Base-by-base conservation (phyloP, 2,329 filamentous ascomycete species). In the Colletotrichum brevisporum region DNA sequence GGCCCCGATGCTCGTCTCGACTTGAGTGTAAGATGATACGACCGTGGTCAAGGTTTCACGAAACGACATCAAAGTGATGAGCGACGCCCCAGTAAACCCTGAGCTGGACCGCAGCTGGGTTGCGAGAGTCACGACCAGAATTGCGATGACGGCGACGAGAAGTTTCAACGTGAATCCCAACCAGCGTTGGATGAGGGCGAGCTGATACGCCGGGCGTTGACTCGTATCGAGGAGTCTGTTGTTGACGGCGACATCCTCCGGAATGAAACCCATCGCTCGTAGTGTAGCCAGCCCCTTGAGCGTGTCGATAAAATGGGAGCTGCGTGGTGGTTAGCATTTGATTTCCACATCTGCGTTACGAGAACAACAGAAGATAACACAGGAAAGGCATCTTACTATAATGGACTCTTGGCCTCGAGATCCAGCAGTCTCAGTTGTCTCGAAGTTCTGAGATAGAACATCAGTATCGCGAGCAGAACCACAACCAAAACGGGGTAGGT, bases 391-490 rank as follows among this genome's bases (percentile, higher is more conserved):
- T 69, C 81, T 27, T 82, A 86, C 78, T 87, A 89, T 0, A 90
- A 77, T 0, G 88, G 88, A 1, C 85, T 85, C 71, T 91, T 90
- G 1, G 86, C 83, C 74, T 91, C 89, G 1, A 91, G 82, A 53
- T 91, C 89, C 12, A 91, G 76, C 21, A 89, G 81, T 56, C 89
- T 83, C 8, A 91, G 75, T 74, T 91, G 89, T 0, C 88, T 80
- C 0, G 88, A 90, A 0, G 89, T 91, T 0, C 86, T 82, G 2
- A 91, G 81, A 71, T 91, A 91, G 56, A 89, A 83, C 60, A 81
- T 85, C 70, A 90, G 88, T 0, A 90, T 76, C 2, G 80, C 67
- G 63, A 84, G 90, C 1, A 90, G 69, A 0, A 84, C 69, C 0
- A 73, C 76, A 9, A 83, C 68, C 2, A 90, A 73, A 3, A 86